Percentiles rank a stretch among this genome's conserved stretches.
Conservation (phyloP, 83 land plant species). For the Isoetes engelmannii region DNA sequence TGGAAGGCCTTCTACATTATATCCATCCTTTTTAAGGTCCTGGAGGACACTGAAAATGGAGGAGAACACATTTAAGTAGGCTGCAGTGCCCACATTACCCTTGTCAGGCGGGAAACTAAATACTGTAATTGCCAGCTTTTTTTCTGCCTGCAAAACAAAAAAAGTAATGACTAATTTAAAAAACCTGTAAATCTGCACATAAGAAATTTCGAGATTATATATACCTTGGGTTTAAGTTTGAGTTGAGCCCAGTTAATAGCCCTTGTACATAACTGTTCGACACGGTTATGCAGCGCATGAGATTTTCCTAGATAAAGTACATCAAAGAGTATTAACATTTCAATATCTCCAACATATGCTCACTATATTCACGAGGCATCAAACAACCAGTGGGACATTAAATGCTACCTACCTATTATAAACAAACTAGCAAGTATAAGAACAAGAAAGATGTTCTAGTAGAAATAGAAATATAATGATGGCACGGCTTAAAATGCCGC, state of each 20-base stretch:
- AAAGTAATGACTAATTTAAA: neutral
- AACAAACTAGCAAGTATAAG: too few species aligned
- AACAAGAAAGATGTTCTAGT: too few species aligned
- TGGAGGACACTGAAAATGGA: constrained; percentile 86
- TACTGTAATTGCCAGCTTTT: constrained; percentile 96
- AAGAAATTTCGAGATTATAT: neutral
- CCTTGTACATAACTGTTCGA: constrained; percentile 96
- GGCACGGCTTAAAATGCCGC: too few species aligned
- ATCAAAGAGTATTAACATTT: neutral
- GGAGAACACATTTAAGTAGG: constrained; percentile 92
- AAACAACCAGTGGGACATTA: too few species aligned
- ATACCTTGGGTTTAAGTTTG: constrained; percentile 81
- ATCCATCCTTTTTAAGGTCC: constrained; percentile 76
- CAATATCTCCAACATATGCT: too few species aligned
- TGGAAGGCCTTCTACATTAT: constrained; percentile 88
- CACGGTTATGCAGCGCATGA: constrained; percentile 97
- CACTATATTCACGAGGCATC: too few species aligned
- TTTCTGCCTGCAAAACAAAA: constrained; percentile 54
- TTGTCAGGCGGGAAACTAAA: constrained; percentile 99
- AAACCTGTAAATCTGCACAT: constrained; percentile 1
- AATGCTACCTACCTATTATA: too few species aligned
- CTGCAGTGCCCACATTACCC: constrained; percentile 99
- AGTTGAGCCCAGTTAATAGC: constrained; percentile 93
- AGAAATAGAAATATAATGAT: too few species aligned
- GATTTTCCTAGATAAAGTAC: constrained; percentile 66